Base-by-base conservation (phyloP, 805 yeast species). In the Jamesozyma jinghongensis region DNA sequence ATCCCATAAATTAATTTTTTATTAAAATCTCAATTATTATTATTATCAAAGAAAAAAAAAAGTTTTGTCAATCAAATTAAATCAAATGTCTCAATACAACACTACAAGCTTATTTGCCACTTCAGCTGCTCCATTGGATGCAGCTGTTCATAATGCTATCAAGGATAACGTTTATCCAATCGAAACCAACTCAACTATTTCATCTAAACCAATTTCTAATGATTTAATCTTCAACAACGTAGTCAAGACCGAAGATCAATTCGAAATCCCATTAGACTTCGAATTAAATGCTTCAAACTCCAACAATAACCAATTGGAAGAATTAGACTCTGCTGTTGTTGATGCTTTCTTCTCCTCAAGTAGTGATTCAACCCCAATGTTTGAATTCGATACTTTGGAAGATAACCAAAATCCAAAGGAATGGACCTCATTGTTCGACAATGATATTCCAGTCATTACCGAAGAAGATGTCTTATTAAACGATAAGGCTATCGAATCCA, bases 381-480 rank as follows among this genome's bases (percentile, higher is more conserved):
- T 81, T 57, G 70, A 64, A 16, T 48, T 48, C 33, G 67, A 58
- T 17, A 41, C 43, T 27, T 14, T 38, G 30, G 53, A 48, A 31
- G 57, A 51, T 18, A n/a, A 30, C 19, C 71, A 71, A 50, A 26
- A 38, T 17, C 53, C 62, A 28, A 72, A 71, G 49, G 35, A 40
- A 29, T 79, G 86, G 85, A 75, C 72, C 34, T 74, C 86, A 12
- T 66, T 81, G 43, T 79, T 81, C 55, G 70, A 68, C 38, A 63
- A 68, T 31, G 67, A 61, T 38, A 55, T 64, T 38, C 67, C 68
- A 27, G 61, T 66, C 34, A 61, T 63, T 19, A 56, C 61, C 40
- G 59, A 63, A 5, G 69, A 63, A 38, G 65, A 56, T 16, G 54
- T 58, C 28, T 38, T 53, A 2, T 52, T 52, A 33, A 54, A 56